A percentile compares a stretch with the other conserved stretches of the same genome.
Evolutionary conservation across 495 filamentous ascomycete species (phyloP).

Genomic region (Penicillium paxilli): DNA sequence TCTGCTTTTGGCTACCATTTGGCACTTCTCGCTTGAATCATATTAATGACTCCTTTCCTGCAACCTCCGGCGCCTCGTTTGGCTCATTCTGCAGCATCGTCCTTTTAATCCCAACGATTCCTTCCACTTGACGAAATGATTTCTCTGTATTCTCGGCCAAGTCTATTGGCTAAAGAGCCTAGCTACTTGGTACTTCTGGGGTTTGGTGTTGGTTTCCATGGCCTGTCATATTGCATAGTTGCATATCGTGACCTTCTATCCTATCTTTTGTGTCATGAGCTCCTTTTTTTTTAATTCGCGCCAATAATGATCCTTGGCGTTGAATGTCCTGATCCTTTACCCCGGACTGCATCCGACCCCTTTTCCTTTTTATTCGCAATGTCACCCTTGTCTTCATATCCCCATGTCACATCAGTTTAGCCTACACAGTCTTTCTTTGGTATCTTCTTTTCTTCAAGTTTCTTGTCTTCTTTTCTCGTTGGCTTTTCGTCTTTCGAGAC

Average conservation of each 20-base stretch:
- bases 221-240: slow-evolving; percentile 26
- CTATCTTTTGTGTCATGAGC: slow-evolving; percentile 24
- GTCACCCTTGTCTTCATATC: slow-evolving; percentile 16
- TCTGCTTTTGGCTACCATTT: slow-evolving; percentile 2
- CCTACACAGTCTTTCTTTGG: slow-evolving; percentile 24
- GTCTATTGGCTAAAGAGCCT: slow-evolving; percentile 4
- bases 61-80: slow-evolving; percentile 16
- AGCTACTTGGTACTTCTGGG: slow-evolving; percentile 15
- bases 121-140: slow-evolving; percentile 23
- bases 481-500: slow-evolving; percentile 6
- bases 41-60: slow-evolving; percentile 15
- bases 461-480: slow-evolving; percentile 12
- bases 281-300: slow-evolving; percentile 23
- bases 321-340: slow-evolving; percentile 25
- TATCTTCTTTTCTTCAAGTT: slow-evolving; percentile 8
- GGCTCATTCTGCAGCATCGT: slow-evolving; percentile 13
- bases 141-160: slow-evolving; percentile 16
- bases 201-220: slow-evolving; percentile 14
- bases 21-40: slow-evolving; percentile 4
- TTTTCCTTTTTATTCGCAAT: slow-evolving; percentile 10
- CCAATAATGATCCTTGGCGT: slow-evolving; percentile 46
- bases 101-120: slow-evolving; percentile 9
- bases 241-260: slow-evolving; percentile 32
- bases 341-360: slow-evolving; percentile 18
- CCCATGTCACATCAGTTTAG: slow-evolving; percentile 19